Evolutionary conservation across 169 alveolate species (phyloP), one percentile per base, ranked within the genome.

Genomic region (Plasmodium cynomolgi): DNA sequence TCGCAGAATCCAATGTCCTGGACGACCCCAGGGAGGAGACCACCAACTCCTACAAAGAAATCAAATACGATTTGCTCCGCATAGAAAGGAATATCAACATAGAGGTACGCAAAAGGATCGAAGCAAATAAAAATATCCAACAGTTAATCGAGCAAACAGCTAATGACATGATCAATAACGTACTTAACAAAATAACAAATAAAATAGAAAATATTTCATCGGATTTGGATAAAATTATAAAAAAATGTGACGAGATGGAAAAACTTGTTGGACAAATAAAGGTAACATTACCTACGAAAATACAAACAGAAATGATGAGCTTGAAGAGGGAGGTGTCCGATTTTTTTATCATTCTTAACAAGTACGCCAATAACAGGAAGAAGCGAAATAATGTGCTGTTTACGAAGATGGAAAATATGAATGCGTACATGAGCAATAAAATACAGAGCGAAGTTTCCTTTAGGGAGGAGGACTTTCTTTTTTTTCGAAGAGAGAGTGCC

Each of bases 131-230:
- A 58, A 88, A 88, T 79, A 88, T 88, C 13, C 86, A 88, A 62
- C 81, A 79, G 31, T 37, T 88, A 56, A 88, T 88, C 11, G 94
- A 88, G 31, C 82, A 80, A 23, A 88, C 58, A 41, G 94, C 94
- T 29, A 88, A 88, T 88, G 82, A 88, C 44, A 88, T 88, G 94
- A 88, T 88, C 71, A 88, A 88, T 26, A 88, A 88, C 31, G 90
- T 88, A 13, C 37, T 88, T n/a, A 88, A 88, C 71, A 88, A 88
- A 88, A 88, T 88, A 37, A 88, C 94, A 34, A 79, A 90, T 26
- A 88, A 73, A 79, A 88, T 88, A 34, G 94, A 88, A 88, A 88
- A 41, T 26, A 88, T 88, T 2, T 88, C 94, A 4, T 17, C 33
- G 2, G 90, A 88, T 41, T 41, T 88, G 13, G 94, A 88, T 23